Conservation (phyloP, 176 grass and related monocot genomes). For the Aegilops longissima region DNA sequence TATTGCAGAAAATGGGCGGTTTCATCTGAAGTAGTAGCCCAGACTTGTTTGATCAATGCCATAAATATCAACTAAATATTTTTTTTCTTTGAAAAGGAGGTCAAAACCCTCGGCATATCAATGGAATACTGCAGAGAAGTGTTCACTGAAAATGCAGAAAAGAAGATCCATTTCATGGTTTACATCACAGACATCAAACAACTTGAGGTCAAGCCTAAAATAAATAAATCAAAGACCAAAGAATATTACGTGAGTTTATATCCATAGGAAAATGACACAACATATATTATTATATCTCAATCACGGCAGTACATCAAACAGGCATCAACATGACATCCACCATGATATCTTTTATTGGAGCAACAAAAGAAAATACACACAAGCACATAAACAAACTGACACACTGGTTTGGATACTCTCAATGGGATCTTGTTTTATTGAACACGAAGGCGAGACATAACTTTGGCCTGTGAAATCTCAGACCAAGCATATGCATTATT, state of each 20-base stretch:
- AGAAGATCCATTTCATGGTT: too few species aligned
- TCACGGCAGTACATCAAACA: background rate
- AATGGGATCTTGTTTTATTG: background rate
- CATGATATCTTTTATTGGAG: background rate
- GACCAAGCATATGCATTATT: background rate
- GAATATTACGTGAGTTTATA: background rate
- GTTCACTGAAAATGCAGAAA: too few species aligned
- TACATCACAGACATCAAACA: too few species aligned
- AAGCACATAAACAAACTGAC: background rate
- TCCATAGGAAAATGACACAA: background rate
- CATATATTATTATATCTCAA: background rate
- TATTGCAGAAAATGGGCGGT: too few species aligned
- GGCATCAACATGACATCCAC: background rate
- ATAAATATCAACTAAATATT: too few species aligned
- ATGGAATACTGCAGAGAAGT: too few species aligned
- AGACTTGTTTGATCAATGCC: too few species aligned
- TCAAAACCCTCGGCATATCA: too few species aligned
- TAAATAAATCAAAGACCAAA: background rate
- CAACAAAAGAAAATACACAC: background rate
- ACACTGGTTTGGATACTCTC: background rate
- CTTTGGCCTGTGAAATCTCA: background rate
- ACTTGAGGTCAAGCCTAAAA: background rate
- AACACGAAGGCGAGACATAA: background rate
- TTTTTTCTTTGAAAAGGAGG: too few species aligned
- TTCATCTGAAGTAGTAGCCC: too few species aligned